phyloP scores from a whole-genome alignment of 768 basidiomycete genomes.

The Suillus ampliporus region DNA sequence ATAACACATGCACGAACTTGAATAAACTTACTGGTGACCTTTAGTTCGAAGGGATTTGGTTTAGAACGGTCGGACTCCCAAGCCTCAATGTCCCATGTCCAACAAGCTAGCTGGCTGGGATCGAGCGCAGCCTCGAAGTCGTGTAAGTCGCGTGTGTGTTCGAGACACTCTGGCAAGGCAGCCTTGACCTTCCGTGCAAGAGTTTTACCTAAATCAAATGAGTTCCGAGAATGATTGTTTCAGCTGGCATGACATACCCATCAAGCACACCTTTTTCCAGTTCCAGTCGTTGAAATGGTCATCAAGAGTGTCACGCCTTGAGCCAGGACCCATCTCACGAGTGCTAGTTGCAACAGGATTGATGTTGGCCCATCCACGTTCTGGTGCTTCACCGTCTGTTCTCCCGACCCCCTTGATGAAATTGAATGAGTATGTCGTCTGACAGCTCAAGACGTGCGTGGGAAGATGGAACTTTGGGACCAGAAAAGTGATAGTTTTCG shows the following conservation, averaged over 20 bases:
- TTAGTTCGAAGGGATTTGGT: constrained; percentile 30
- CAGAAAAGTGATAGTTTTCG: constrained; percentile 15
- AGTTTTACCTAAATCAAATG: not conserved
- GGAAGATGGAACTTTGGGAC: constrained; percentile 45
- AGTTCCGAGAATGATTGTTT: not conserved
- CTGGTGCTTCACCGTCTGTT: constrained; percentile 43
- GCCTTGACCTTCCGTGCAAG: not conserved
- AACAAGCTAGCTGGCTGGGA: constrained; percentile 13
- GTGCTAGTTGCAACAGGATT: constrained; percentile 37
- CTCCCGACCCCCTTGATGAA: constrained; percentile 33
- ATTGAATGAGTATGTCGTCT: constrained; percentile 33
- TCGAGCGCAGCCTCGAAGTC: constrained; percentile 1
- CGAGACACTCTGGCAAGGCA: not conserved
- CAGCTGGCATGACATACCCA: constrained; percentile 27
- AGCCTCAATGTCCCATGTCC: constrained; percentile 17
- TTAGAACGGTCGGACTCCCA: constrained; percentile 30
- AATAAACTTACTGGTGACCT: constrained; percentile 1
- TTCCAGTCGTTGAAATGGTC: constrained; percentile 39
- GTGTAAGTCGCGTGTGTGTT: not conserved
- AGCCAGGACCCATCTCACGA: constrained; percentile 40
- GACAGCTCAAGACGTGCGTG: constrained; percentile 35
- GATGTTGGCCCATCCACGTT: constrained; percentile 41
- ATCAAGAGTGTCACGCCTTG: constrained; percentile 40
- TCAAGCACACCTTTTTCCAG: constrained; percentile 35
- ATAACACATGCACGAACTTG: not conserved